Evolutionary conservation across 305 asterid genomes (phyloP).

Genomic region (Fraxinus floribunda): DNA sequence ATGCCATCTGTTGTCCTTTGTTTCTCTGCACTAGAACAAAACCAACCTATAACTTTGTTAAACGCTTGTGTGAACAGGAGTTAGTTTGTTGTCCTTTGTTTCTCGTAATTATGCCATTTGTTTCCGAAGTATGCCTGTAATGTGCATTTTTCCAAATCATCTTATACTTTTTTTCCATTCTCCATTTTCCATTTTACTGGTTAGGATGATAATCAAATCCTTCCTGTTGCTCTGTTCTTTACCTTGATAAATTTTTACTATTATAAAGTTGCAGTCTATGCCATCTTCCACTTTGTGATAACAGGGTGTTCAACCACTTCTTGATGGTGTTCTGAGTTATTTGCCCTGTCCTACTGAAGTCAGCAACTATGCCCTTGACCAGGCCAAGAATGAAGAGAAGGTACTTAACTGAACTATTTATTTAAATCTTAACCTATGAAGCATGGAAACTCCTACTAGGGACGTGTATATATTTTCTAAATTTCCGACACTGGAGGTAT

Average conservation of each 20-base stretch:
- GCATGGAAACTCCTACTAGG: neutral
- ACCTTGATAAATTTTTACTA: slow-evolving; percentile 9
- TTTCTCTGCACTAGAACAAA: neutral
- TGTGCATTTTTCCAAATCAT: neutral
- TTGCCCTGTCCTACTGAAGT: slow-evolving; percentile 91
- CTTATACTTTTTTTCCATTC: neutral
- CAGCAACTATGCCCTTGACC: slow-evolving; percentile 83
- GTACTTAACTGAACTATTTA: slow-evolving; percentile 29
- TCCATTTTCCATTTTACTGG: neutral
- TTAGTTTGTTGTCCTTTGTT: neutral
- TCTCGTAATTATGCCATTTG: neutral
- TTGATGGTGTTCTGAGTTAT: slow-evolving; percentile 89
- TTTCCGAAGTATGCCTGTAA: neutral
- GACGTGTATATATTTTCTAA: neutral
- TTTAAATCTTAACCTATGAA: neutral
- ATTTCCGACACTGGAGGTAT: neutral
- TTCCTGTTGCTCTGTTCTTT: neutral
- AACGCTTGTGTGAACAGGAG: neutral
- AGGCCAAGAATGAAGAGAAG: slow-evolving; percentile 88
- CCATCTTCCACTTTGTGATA: slow-evolving; percentile 29
- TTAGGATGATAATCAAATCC: neutral
- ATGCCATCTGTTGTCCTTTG: neutral
- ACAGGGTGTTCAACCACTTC: slow-evolving; percentile 94
- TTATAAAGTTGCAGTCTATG: slow-evolving; percentile 10
- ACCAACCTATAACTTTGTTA: neutral